These are phyloP conservation scores for Kernera saxatilis DNA, from an alignment of 345 rosid genomes.

Conservation along the genomic window DNA sequence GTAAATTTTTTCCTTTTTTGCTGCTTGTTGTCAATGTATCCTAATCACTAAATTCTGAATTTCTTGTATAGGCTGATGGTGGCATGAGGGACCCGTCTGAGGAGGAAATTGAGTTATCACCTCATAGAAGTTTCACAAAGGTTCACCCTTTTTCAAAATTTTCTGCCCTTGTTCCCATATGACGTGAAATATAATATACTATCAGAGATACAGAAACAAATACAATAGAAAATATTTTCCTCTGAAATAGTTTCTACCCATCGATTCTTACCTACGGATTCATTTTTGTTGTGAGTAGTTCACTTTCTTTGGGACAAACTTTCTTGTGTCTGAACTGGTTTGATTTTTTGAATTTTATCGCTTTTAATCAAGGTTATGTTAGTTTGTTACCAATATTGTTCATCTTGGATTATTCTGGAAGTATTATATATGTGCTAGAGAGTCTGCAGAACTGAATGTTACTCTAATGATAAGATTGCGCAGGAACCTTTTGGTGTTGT, in stretches of 20 bases:
- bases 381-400: neutral
- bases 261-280: neutral
- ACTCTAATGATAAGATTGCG: neutral
- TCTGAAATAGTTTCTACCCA: neutral
- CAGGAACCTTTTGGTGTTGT: neutral
- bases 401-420: neutral
- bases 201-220: neutral
- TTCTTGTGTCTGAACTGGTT: neutral
- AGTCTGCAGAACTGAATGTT: neutral
- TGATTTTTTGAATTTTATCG: neutral
- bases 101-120: conserved; percentile 43
- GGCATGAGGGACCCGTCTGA: conserved; percentile 51
- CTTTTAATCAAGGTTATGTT: neutral
- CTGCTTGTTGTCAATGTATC: neutral
- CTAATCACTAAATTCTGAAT: neutral
- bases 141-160: conserved; percentile 4
- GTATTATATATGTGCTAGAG: neutral
- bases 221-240: neutral
- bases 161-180: neutral
- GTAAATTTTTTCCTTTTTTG: neutral
- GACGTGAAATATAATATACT: neutral
- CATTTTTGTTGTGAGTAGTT: neutral
- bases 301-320: neutral
- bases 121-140: conserved; percentile 61
- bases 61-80: conserved; percentile 44